A percentile compares a stretch with the other conserved stretches of the same genome.
phyloP scores from a whole-genome alignment of 2,329 filamentous ascomycete species.

The Sporothrix mexicana region DNA sequence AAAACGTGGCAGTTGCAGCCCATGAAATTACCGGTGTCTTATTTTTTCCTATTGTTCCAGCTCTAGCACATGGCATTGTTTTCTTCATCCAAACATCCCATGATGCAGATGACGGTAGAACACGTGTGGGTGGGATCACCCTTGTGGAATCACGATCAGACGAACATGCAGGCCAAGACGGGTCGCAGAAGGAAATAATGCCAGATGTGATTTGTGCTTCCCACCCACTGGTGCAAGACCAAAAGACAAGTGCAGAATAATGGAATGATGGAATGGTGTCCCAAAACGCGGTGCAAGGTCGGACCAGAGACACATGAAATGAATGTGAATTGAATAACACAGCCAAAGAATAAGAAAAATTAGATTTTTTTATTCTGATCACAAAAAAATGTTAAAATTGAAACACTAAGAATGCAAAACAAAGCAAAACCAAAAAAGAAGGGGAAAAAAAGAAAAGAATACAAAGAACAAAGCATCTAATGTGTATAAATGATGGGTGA shows the following conservation, averaged over 20 bases:
- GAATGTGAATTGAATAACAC: too few relatives aligned
- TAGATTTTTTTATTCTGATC: too few relatives aligned
- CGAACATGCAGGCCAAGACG: not conserved
- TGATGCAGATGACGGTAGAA: not conserved
- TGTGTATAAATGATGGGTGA: not conserved
- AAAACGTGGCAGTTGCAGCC: not conserved
- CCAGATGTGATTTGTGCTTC: not conserved
- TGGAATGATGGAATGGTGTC: too few relatives aligned
- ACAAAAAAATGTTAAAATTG: too few relatives aligned
- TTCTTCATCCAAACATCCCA: not conserved
- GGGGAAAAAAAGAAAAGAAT: not conserved
- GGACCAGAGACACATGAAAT: too few relatives aligned
- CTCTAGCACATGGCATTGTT: not conserved
- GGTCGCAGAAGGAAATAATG: not conserved
- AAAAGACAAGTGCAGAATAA: not conserved
- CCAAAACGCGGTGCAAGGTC: too few relatives aligned
- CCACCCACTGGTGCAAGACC: not conserved
- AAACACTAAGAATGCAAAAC: too few relatives aligned
- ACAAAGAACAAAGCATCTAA: not conserved
- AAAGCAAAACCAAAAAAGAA: too few relatives aligned
- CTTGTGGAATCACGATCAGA: not conserved
- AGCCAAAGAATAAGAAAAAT: too few relatives aligned
- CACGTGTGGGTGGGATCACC: not conserved
- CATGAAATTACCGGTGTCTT: not conserved
- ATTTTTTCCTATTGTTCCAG: too few relatives aligned